phyloP scores from a whole-genome alignment of 2,329 filamentous ascomycete genomes.

The Elsinoe australis region DNA sequence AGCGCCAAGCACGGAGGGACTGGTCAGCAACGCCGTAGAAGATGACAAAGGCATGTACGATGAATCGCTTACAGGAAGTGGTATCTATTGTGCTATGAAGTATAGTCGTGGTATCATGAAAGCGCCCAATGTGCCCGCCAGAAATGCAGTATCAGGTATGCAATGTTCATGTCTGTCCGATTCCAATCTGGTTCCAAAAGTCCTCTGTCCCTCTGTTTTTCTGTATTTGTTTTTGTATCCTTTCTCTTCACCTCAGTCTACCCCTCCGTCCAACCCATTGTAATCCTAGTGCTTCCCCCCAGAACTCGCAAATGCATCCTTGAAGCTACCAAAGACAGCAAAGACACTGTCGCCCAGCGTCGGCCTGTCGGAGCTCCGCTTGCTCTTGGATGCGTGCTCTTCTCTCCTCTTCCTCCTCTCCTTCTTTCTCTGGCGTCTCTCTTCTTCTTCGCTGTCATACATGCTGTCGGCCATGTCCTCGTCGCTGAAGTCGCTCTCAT shows the following conservation, averaged over 20 bases:
- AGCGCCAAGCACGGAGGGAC: too few relatives aligned
- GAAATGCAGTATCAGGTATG: neutral
- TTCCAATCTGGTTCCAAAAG: too few relatives aligned
- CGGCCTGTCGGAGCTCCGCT: conserved; percentile 2
- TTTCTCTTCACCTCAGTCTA: neutral
- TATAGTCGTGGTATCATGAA: conserved; percentile 4
- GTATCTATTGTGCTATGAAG: neutral
- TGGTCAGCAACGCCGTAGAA: too few relatives aligned
- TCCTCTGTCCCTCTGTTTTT: too few relatives aligned
- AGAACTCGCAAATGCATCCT: neutral
- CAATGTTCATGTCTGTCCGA: too few relatives aligned
- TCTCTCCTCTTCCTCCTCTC: conserved; percentile 7
- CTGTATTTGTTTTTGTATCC: neutral
- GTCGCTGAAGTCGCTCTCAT: conserved; percentile 9
- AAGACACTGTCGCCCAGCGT: conserved; percentile 11
- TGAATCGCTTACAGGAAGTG: too few relatives aligned
- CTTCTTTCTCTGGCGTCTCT: conserved; percentile 10
- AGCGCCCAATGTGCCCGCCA: neutral
- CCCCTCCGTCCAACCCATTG: conserved; percentile 10
- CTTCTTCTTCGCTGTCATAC: conserved; percentile 16
- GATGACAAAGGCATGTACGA: too few relatives aligned
- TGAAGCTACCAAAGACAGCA: conserved; percentile 12
- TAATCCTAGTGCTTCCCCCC: conserved; percentile 15
- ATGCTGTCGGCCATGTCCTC: conserved; percentile 13
- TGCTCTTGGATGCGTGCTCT: neutral